Evolutionary conservation across 305 asterid species (phyloP), one percentile per base, ranked within the genome.

Genomic region (Stenogyne calaminthoides): DNA sequence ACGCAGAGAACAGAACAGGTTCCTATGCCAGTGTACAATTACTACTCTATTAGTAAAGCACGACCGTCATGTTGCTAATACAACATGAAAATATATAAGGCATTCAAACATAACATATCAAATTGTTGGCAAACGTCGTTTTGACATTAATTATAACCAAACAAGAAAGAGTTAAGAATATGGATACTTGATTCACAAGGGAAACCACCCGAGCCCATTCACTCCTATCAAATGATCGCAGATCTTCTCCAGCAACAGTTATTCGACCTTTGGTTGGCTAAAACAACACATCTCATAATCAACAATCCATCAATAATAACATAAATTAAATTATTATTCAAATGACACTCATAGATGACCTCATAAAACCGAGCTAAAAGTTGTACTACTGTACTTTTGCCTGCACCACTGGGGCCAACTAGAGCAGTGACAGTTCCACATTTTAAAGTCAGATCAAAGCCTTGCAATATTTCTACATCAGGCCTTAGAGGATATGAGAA

Each of bases 131-230:
- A 19, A 54, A 54, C 20, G 19, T 54, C 2, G 2, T 0, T 54
- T 54, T 18, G 29, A 10, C 18, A 52, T 52, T 15, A 74, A 20
- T 73, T 11, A 42, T 18, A 58, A 34, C 22, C 51, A 29, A 32
- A 19, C 25, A 12, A 70, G 65, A 76, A 55, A 75, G 51, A 75
- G 64, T 76, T 18, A 15, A 47, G 78, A 82, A 18, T 54, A 54
- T 67, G 71, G 36, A 69, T 86, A 93, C 98, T 76, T 94, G 99
- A 81, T 94, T 94, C 77, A 94, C 99, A 52, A 90, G 78, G 74
- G 99, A 94, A 71, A 94, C 93, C 59, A 76, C 92, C 25, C 92
- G 89, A 70, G 97, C 97, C 99, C 99, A 94, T 83, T 94, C 97
- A 67, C 92, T 88, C 87, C 88, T 94, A 82, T 90, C 92, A 76